Base-by-base conservation (phyloP, 495 filamentous ascomycete species). In the Pseudoneurospora amorphoporcata region DNA sequence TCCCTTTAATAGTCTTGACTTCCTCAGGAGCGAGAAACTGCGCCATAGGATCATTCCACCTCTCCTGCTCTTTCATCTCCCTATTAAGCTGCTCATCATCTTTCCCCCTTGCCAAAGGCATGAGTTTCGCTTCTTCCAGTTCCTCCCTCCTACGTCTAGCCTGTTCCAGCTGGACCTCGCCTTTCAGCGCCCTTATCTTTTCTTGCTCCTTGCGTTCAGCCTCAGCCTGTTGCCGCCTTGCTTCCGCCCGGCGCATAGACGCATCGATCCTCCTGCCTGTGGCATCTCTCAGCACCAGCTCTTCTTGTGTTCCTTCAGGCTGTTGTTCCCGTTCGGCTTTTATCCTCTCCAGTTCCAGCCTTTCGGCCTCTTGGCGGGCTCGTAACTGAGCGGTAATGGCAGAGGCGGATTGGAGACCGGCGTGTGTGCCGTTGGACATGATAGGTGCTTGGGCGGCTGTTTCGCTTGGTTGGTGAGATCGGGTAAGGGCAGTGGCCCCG, bases 21-120 rank as follows among this genome's bases (percentile, higher is more conserved):
- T 37, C 71, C 0, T 73, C 75, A 69, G 79, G 84, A 32, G 83
- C 89, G 78, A 97, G 71, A 77, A 98, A 97, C 78, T 87, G 86
- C 29, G 91, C 91, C 77, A 95, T 95, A 9, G 95, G 96, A 84
- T 99, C 95, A 82, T 95, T 92, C 95, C 95, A 99, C 76, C 94
- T 82, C 70, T 89, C 88, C 74, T 83, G 77, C 69, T 87, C 88
- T 83, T 87, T 91, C 79, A 98, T 77, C 82, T 97, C 94, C 65
- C 88, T 86, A 74, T 99, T 99, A 82, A 98, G 76, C 29, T 89
- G 88, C 75, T 83, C 88, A 77, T 99, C 96, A 75, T 98, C 95
- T 19, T 87, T 88, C 68, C 87, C 88, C 73, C 96, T 80, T 71
- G 94, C 94, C 39, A 99, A 76, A 4, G 88, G 85, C 92, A 98